Percentiles rank a stretch among this genome's conserved stretches.
phyloP scores from a whole-genome alignment of 345 rosid genomes.

The Noccaea bulbosa region DNA sequence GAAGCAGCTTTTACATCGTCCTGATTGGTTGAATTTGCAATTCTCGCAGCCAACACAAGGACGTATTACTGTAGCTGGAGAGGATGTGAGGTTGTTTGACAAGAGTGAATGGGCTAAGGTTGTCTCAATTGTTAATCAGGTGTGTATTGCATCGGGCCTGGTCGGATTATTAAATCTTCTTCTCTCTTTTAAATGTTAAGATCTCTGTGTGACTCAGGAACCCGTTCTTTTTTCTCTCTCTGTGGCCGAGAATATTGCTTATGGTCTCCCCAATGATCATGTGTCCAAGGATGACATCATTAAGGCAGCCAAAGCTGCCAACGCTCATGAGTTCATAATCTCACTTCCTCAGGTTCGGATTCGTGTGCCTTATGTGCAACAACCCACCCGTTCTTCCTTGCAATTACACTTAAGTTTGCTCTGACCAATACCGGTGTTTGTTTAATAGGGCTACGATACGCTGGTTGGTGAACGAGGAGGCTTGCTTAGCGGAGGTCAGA shows the following conservation, averaged over 20 bases:
- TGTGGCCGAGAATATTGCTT: slow-evolving; percentile 95
- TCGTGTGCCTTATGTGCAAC: slow-evolving; percentile 19
- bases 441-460: slow-evolving; percentile 84
- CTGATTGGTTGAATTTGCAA: slow-evolving; percentile 31
- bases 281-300: slow-evolving; percentile 89
- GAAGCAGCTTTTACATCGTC: slow-evolving; percentile 10
- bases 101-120: slow-evolving; percentile 90
- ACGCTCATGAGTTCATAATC: slow-evolving; percentile 93
- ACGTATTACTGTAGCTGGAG: slow-evolving; percentile 80
- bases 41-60: slow-evolving; percentile 82
- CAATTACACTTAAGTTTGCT: slow-evolving; percentile 2
- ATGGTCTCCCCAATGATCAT: slow-evolving; percentile 90
- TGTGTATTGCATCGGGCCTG: slow-evolving; percentile 37
- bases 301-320: slow-evolving; percentile 95
- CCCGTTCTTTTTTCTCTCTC: slow-evolving; percentile 92
- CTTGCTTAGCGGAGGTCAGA: slow-evolving; percentile 91
- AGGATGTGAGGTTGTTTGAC: slow-evolving; percentile 90
- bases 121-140: slow-evolving; percentile 96
- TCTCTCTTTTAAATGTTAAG: neutral
- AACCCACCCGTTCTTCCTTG: slow-evolving; percentile 25
- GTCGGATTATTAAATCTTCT: neutral
- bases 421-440: slow-evolving; percentile 39
- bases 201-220: slow-evolving; percentile 57
- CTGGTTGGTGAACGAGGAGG: slow-evolving; percentile 94
- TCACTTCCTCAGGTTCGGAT: slow-evolving; percentile 83